Conservation (phyloP, 208 protist species). For the Acanthamoeba rhysodes region DNA sequence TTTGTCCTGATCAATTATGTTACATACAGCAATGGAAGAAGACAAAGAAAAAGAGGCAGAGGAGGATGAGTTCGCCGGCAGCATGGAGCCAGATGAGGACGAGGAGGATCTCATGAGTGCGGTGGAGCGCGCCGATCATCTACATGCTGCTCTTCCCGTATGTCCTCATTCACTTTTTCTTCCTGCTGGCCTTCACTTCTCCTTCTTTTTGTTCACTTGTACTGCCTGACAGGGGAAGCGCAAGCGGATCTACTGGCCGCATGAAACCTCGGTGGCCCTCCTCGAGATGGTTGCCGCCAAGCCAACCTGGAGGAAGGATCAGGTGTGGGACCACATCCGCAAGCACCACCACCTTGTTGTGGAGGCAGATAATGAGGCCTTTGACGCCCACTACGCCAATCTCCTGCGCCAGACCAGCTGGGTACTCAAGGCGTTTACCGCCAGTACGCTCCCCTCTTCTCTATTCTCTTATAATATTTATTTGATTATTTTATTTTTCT, state of each 20-base stretch:
- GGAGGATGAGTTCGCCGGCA: constrained; percentile 14
- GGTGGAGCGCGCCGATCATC: neutral
- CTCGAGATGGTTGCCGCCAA: constrained; percentile 4
- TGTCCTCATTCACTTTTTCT: neutral
- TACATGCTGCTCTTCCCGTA: constrained; percentile 10
- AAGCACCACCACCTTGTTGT: constrained; percentile 17
- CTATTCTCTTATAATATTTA: neutral
- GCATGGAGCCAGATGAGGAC: constrained; percentile 16
- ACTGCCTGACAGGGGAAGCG: neutral
- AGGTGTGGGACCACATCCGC: neutral
- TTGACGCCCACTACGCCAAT: neutral
- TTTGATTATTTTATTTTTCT: neutral
- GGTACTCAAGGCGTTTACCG: constrained; percentile 10
- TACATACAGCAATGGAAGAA: neutral
- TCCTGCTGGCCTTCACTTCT: neutral
- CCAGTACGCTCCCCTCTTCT: constrained; percentile 10
- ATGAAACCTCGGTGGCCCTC: neutral
- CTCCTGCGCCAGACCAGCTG: constrained; percentile 4
- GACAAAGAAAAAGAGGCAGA: constrained; percentile 31
- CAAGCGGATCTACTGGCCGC: constrained; percentile 2
- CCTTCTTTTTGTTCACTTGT: neutral
- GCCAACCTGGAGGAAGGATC: neutral
- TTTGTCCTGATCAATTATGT: neutral
- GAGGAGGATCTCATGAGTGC: neutral
- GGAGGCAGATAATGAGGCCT: neutral